Percentiles rank a stretch among this genome's conserved stretches.
These are phyloP conservation scores for Fusarium drepaniforme DNA, from an alignment of 2,329 filamentous ascomycete species.

Conservation along the genomic window DNA sequence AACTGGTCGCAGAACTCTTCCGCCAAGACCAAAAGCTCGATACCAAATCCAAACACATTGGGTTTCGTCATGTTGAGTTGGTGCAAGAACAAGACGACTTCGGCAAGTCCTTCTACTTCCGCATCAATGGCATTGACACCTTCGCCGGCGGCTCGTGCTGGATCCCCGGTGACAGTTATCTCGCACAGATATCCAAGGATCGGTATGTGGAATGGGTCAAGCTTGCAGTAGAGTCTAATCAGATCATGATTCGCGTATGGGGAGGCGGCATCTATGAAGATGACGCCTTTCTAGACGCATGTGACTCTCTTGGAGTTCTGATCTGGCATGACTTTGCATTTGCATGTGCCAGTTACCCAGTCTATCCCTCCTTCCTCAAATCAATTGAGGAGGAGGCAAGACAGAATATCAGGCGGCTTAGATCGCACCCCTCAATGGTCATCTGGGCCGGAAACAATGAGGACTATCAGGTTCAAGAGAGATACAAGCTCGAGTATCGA, in stretches of 20 bases:
- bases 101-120: conserved; percentile 72
- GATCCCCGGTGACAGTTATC: conserved; percentile 83
- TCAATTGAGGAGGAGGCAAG: conserved; percentile 71
- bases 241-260: conserved; percentile 44
- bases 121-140: conserved; percentile 77
- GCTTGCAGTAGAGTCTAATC: conserved; percentile 68
- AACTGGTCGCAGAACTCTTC: background rate
- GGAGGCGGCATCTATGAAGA: conserved; percentile 67
- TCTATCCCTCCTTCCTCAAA: conserved; percentile 68
- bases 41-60: background rate
- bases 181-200: conserved; percentile 60
- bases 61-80: background rate
- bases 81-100: background rate
- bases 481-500: conserved; percentile 76
- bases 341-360: conserved; percentile 74
- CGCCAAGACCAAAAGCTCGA: background rate
- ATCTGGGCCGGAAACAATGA: conserved; percentile 89
- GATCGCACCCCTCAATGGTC: conserved; percentile 75
- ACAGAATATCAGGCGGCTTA: conserved; percentile 70
- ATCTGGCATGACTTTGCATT: conserved; percentile 84
- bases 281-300: conserved; percentile 74
- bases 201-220: conserved; percentile 76
- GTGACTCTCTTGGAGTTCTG: conserved; percentile 75
- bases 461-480: conserved; percentile 80
- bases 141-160: conserved; percentile 83